phyloP scores from a whole-genome alignment of 1,284 basidiomycete species.

The Pseudomicrostroma phylloplanum region DNA sequence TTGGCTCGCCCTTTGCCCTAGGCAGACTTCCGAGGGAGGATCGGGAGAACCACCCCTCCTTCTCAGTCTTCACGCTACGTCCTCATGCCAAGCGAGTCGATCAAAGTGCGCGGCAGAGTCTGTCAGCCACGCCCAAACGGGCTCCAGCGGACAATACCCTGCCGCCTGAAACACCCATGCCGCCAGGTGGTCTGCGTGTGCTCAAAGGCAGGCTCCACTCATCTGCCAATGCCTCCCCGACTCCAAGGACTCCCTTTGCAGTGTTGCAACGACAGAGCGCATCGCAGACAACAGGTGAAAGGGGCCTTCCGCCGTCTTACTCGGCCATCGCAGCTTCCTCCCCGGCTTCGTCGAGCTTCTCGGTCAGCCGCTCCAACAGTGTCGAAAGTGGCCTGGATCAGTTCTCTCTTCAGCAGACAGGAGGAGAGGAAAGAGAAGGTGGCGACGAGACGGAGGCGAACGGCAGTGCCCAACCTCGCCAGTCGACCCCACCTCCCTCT shows the following conservation, averaged over 20 bases:
- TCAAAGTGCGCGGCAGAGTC: too few relatives aligned
- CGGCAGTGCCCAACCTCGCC: constrained; percentile 1
- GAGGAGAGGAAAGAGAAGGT: background rate
- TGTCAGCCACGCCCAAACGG: too few relatives aligned
- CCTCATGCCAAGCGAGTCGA: too few relatives aligned
- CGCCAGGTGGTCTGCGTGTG: background rate
- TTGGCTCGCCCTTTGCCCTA: background rate
- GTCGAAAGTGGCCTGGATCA: background rate
- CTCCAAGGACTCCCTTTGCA: too few relatives aligned
- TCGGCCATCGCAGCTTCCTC: background rate
- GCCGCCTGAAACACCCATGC: background rate
- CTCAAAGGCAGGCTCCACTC: too few relatives aligned
- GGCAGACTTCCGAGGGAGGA: background rate
- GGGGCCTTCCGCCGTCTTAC: background rate
- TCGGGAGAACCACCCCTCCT: background rate
- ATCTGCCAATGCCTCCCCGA: too few relatives aligned
- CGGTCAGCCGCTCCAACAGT: background rate
- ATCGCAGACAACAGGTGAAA: background rate
- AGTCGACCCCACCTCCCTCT: background rate
- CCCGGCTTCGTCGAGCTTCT: background rate
- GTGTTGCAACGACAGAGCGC: background rate
- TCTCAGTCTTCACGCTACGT: background rate
- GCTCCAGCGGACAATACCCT: too few relatives aligned
- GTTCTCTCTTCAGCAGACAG: background rate
- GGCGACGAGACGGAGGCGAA: background rate